Percentiles rank a stretch among this genome's conserved stretches.
Conservation (phyloP, 371 early-diverging fungal genomes). For the Cladochytrium tenue region DNA sequence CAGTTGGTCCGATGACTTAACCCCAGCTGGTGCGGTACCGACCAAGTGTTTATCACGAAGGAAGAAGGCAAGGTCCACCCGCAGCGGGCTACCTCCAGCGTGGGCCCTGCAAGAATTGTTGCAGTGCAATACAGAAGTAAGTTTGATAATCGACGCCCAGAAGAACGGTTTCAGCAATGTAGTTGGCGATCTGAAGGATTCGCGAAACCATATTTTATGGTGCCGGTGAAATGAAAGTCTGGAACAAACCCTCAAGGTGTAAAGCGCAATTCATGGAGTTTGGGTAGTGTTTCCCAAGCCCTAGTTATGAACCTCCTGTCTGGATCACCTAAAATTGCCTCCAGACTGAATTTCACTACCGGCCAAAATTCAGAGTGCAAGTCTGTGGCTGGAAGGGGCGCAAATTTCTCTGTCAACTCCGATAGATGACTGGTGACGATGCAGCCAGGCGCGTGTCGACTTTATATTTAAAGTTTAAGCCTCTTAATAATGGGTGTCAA, state of each 20-base stretch:
- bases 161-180: conserved; percentile 19
- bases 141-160: conserved; percentile 42
- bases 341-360: conserved; percentile 30
- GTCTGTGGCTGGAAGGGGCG: conserved; percentile 35
- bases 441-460: conserved; percentile 30
- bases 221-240: no score
- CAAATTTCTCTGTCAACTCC: conserved; percentile 28
- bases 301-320: conserved; percentile 28
- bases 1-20: no score
- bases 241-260: conserved; percentile 34
- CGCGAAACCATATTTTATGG: conserved; percentile 51
- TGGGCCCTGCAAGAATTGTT: conserved; percentile 29
- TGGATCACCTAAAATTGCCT: conserved; percentile 29
- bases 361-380: conserved; percentile 47
- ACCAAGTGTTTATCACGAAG: no score
- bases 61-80: no score
- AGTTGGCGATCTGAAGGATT: conserved; percentile 37
- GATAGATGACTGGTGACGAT: conserved; percentile 5
- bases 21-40: no score
- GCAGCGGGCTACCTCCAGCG: no score
- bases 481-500: conserved; percentile 24
- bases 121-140: conserved; percentile 40
- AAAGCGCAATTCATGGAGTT: conserved; percentile 15
- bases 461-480: conserved; percentile 23
- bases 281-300: background rate